These are phyloP conservation scores for Wickerhamomyces chaumierensis DNA, from an alignment of 805 yeast genomes.

Conservation along the genomic window DNA sequence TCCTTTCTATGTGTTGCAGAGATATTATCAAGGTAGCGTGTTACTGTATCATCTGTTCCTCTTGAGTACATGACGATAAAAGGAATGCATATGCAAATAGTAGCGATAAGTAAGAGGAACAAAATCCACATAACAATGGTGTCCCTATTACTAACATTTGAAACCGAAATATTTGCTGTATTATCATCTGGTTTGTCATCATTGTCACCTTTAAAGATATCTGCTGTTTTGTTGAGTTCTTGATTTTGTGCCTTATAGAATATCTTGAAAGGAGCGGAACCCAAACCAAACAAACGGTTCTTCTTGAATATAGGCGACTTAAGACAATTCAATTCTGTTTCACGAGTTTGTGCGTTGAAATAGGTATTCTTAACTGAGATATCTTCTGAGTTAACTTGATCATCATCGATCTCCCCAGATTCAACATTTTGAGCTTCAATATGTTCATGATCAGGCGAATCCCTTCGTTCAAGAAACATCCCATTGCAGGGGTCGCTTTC, in stretches of 20 bases:
- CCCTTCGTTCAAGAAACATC: no score
- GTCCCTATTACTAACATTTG: neutral
- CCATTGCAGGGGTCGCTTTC: no score
- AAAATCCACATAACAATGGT: slow-evolving; percentile 13
- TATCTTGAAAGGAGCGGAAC: slow-evolving; percentile 3
- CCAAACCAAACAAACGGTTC: neutral
- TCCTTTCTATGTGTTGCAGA: slow-evolving; percentile 14
- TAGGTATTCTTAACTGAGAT: neutral
- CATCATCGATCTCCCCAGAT: neutral
- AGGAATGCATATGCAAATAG: slow-evolving; percentile 10
- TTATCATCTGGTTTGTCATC: neutral
- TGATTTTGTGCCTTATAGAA: slow-evolving; percentile 12
- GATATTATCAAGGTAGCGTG: slow-evolving; percentile 20
- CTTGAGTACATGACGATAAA: slow-evolving; percentile 17
- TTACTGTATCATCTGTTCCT: slow-evolving; percentile 22
- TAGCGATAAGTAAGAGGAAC: slow-evolving; percentile 8
- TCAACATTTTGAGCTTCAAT: neutral
- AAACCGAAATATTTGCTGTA: neutral
- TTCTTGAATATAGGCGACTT: neutral
- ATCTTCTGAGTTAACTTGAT: neutral
- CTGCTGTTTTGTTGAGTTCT: slow-evolving; percentile 3
- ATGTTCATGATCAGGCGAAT: neutral
- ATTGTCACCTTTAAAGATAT: neutral
- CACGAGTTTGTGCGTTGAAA: slow-evolving; percentile 4
- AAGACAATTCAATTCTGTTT: slow-evolving; percentile 8